These are phyloP conservation scores for Madurella mycetomatis DNA, from an alignment of 2,329 filamentous ascomycete species.

Conservation along the genomic window DNA sequence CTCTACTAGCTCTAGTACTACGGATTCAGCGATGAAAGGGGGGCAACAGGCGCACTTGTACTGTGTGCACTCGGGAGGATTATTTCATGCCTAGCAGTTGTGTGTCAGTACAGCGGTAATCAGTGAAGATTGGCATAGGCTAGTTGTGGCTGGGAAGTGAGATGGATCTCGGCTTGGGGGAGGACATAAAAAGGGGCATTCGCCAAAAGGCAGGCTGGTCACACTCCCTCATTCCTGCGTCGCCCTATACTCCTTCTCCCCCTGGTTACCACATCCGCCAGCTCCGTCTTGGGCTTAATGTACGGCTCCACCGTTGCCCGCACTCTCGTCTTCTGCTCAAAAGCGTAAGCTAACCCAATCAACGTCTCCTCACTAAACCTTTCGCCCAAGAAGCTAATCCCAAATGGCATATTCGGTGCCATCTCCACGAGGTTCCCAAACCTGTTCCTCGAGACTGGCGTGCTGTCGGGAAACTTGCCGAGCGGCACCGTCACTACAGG, in stretches of 20 bases:
- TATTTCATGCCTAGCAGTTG: too few relatives aligned
- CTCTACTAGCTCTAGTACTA: too few relatives aligned
- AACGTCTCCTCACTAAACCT: constrained; percentile 58
- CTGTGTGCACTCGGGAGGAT: too few relatives aligned
- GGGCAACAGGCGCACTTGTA: too few relatives aligned
- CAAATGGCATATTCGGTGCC: constrained; percentile 50
- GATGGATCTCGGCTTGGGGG: too few relatives aligned
- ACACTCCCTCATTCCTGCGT: not conserved
- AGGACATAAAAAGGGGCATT: too few relatives aligned
- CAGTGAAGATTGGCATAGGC: too few relatives aligned
- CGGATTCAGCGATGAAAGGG: too few relatives aligned
- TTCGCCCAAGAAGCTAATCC: constrained; percentile 58
- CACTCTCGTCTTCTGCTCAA: constrained; percentile 53
- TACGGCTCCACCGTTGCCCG: constrained; percentile 29
- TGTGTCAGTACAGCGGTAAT: too few relatives aligned
- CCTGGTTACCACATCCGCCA: constrained; percentile 22
- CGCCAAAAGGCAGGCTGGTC: not conserved
- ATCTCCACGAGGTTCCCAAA: constrained; percentile 48
- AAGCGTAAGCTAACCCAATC: constrained; percentile 63
- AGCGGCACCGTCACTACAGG: constrained; percentile 62
- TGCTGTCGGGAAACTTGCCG: constrained; percentile 51
- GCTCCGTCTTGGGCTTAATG: constrained; percentile 30
- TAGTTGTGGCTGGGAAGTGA: too few relatives aligned
- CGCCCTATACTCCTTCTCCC: not conserved
- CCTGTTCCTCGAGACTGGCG: constrained; percentile 40